Conservation (phyloP, 768 basidiomycete genomes). For the Pleurotus pulmonarius region DNA sequence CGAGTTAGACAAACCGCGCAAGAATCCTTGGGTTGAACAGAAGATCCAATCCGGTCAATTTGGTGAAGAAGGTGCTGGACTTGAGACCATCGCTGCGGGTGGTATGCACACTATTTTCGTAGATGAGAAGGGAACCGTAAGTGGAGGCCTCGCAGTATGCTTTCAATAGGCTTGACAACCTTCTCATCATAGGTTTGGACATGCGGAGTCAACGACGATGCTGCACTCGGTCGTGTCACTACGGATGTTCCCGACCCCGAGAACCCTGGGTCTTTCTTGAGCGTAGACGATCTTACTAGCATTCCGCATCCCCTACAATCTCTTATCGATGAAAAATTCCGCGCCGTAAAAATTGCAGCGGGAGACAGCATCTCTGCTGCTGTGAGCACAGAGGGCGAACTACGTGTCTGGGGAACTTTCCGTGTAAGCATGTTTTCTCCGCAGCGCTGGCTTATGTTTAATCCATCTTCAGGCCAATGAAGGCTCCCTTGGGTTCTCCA, state of each 20-base stretch:
- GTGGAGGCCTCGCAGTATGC: constrained; percentile 24
- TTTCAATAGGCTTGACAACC: constrained; percentile 3
- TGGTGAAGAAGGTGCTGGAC: constrained; percentile 70
- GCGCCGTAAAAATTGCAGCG: constrained; percentile 76
- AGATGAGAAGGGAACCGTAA: constrained; percentile 85
- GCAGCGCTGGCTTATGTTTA: neutral
- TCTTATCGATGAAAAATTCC: constrained; percentile 75
- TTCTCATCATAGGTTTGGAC: constrained; percentile 66
- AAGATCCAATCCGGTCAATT: constrained; percentile 70
- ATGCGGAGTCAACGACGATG: constrained; percentile 85
- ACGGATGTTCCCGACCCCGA: constrained; percentile 56
- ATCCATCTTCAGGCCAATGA: constrained; percentile 53
- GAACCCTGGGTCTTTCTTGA: constrained; percentile 53
- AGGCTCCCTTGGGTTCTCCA: constrained; percentile 83
- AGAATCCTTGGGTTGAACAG: constrained; percentile 73
- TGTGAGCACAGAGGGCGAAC: constrained; percentile 71
- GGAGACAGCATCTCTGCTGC: constrained; percentile 90
- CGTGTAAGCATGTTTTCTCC: constrained; percentile 48
- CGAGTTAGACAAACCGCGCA: constrained; percentile 73
- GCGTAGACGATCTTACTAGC: constrained; percentile 50
- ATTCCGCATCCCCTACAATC: constrained; percentile 65
- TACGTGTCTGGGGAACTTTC: constrained; percentile 89
- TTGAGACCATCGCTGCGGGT: constrained; percentile 77
- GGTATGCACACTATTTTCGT: constrained; percentile 89
- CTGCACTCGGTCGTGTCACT: constrained; percentile 80